phyloP scores from a whole-genome alignment of 2,329 filamentous ascomycete genomes.

The Microdochium trichocladiopsis region DNA sequence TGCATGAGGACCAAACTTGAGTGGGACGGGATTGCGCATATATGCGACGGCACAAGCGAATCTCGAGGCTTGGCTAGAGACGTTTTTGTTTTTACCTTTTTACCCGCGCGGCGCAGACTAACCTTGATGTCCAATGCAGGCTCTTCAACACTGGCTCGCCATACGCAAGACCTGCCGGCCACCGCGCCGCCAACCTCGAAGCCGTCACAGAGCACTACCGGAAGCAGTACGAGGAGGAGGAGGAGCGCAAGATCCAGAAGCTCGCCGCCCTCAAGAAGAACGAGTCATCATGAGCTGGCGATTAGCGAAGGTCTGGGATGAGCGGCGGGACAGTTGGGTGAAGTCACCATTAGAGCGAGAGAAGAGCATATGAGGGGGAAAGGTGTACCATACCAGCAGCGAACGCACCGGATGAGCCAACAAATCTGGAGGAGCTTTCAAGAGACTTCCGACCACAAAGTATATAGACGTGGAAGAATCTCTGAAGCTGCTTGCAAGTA shows the following conservation, averaged over 20 bases:
- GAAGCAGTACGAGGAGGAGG: conserved; percentile 44
- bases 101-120: too few relatives aligned
- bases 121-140: conserved; percentile 22
- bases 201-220: conserved; percentile 51
- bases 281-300: conserved; percentile 1
- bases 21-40: neutral
- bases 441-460: too few relatives aligned
- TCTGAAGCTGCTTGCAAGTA: neutral
- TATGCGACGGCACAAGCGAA: too few relatives aligned
- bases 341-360: neutral
- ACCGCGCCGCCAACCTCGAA: conserved; percentile 42
- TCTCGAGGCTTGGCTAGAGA: too few relatives aligned
- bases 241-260: conserved; percentile 46
- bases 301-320: too few relatives aligned
- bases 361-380: conserved; percentile 2
- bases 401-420: neutral
- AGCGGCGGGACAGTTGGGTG: too few relatives aligned
- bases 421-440: too few relatives aligned
- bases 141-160: conserved; percentile 41
- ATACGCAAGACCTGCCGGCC: conserved; percentile 44
- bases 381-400: conserved; percentile 13
- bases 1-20: neutral
- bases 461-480: neutral
- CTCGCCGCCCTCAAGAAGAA: conserved; percentile 28
- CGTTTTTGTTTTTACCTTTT: too few relatives aligned